These are phyloP conservation scores for Dichotomopilus funicola DNA, from an alignment of 2,329 filamentous ascomycete species.

Conservation along the genomic window DNA sequence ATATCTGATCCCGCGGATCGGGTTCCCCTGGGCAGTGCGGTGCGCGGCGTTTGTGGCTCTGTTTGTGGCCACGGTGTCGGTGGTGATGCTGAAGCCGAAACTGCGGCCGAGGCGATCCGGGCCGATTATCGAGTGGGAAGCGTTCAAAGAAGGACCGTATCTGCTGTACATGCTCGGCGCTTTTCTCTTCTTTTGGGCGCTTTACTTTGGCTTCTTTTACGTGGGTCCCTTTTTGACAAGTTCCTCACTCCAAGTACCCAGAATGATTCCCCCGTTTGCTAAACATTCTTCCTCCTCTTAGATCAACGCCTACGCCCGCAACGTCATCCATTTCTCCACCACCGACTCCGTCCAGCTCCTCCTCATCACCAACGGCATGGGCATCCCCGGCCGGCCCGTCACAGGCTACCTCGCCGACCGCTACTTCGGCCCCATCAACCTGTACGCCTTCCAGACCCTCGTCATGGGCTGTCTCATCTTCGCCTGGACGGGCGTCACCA, in stretches of 20 bases:
- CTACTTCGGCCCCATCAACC: constrained; percentile 48
- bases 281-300: constrained; percentile 15
- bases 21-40: constrained; percentile 60
- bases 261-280: neutral
- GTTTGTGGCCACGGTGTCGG: constrained; percentile 34
- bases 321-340: constrained; percentile 41
- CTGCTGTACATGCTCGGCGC: constrained; percentile 33
- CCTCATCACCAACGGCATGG: constrained; percentile 53
- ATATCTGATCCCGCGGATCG: constrained; percentile 53
- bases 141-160: constrained; percentile 45
- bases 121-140: constrained; percentile 43
- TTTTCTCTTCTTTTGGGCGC: constrained; percentile 40
- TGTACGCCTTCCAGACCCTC: constrained; percentile 45
- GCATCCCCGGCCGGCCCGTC: constrained; percentile 49
- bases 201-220: constrained; percentile 50
- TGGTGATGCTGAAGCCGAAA: constrained; percentile 40
- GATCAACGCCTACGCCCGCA: constrained; percentile 40
- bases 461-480: constrained; percentile 43
- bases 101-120: constrained; percentile 39
- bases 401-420: constrained; percentile 50
- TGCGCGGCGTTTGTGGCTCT: constrained; percentile 55
- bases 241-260: neutral
- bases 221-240: constrained; percentile 25
- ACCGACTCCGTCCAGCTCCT: constrained; percentile 50
- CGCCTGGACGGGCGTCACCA: constrained; percentile 48